Evolutionary conservation across 768 basidiomycete species (phyloP), one percentile per base, ranked within the genome.

Genomic region (Leccinum fibrillosum): DNA sequence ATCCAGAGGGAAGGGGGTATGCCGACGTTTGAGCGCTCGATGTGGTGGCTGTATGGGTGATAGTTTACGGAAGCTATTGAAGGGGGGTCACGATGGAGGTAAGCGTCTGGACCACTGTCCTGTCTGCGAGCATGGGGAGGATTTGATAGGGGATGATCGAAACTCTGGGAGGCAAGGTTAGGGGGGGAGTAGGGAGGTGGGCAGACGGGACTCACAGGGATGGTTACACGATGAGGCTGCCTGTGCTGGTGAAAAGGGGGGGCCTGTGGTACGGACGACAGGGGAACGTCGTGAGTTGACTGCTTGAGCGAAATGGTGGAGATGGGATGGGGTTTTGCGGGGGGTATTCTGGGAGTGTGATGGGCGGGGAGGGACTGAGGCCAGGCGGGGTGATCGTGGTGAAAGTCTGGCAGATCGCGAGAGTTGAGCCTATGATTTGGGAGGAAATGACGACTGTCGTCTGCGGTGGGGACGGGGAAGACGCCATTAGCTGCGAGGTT

Each of bases 1-100:
- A 92, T 92, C 90, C 90, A 92, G 42, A 92, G 74, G 42, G 90
- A 89, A 3, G 90, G 89, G 49, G 86, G 87, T 47, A 91, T 75
- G 55, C 82, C 81, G 34, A 77, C 65, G 60, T 77, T 75, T 49
- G 80, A 78, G 65, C 80, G 83, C 65, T 86, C 83, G 67, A 74
- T 70, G 63, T 77, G 65, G 54, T 67, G 59, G 55, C 54, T 61
- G 57, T 71, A 72, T 47, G 64, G 56, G 1, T 67, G 62, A 17
- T 72, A 71, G 57, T 67, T 56, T 17, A 57, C 12, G 2, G 66
- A 10, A 34, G 63, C 55, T 50, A 63, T 62, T 26, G 72, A 60
- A 21, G 62, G 66, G 35, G 65, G 53, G 54, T 64, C 56, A n/a
- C 54, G 59, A 17, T 63, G 67, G 11, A 61, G 30, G 34, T 66